phyloP scores from a whole-genome alignment of 139 green algal species.

The Picochlorum sp. region DNA sequence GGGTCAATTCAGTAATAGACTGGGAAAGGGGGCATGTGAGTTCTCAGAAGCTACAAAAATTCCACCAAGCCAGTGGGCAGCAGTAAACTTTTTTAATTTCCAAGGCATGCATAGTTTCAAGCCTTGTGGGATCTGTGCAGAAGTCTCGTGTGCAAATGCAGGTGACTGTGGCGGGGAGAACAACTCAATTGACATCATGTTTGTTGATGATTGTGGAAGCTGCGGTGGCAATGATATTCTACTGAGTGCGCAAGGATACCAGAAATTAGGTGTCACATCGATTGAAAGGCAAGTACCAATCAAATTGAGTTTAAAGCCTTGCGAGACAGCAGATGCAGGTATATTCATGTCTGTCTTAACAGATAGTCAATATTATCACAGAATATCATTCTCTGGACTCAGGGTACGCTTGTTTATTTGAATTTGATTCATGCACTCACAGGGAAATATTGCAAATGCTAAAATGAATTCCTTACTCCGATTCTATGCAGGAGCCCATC shows the following conservation, averaged over 20 bases:
- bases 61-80: not conserved
- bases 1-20: not conserved
- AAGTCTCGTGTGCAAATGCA: not conserved
- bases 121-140: not conserved
- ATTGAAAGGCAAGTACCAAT: not conserved
- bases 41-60: constrained; percentile 1
- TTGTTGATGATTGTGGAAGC: constrained; percentile 3
- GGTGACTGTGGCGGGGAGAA: not conserved
- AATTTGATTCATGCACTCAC: no score
- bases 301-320: not conserved
- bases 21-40: not conserved
- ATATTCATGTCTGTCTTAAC: not conserved
- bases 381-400: not conserved
- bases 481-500: not conserved
- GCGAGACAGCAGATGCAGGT: not conserved
- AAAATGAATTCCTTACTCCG: no score
- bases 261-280: not conserved
- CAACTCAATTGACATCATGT: not conserved
- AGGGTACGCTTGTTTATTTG: no score
- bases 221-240: not conserved
- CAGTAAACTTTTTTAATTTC: not conserved
- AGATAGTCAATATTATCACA: not conserved
- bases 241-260: not conserved
- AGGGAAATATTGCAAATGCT: no score
- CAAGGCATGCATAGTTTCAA: not conserved